Percentiles rank a stretch among this genome's conserved stretches.
Conservation (phyloP, 129 eudicot genomes). For the Gnaphalium uliginosum region DNA sequence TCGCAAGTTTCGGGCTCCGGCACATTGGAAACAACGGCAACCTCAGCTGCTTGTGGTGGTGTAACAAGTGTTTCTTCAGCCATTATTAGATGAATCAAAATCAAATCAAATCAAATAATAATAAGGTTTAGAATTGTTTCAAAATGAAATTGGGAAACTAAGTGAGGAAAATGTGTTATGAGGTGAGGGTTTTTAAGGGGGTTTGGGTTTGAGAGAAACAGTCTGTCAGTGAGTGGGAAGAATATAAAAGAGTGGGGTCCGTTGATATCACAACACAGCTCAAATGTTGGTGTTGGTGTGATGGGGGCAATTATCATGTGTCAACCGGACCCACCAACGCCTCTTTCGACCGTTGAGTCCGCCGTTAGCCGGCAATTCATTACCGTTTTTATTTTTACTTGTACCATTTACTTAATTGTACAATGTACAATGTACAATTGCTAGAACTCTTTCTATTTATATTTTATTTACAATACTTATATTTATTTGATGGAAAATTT, state of each 20-base stretch:
- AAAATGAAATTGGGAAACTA: background rate
- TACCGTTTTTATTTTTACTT: background rate
- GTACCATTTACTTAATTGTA: background rate
- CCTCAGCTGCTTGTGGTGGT: constrained; percentile 24
- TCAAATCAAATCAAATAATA: background rate
- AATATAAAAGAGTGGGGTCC: constrained; percentile 34
- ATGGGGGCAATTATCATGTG: constrained; percentile 43
- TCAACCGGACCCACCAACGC: constrained; percentile 26
- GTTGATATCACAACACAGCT: constrained; percentile 30
- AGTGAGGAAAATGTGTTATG: constrained; percentile 1
- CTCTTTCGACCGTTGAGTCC: constrained; percentile 36
- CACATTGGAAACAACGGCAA: constrained; percentile 44
- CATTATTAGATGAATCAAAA: constrained; percentile 27
- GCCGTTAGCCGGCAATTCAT: constrained; percentile 40
- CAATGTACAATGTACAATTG: background rate
- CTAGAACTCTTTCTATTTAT: too few relatives aligned
- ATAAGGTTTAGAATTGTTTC: too few relatives aligned
- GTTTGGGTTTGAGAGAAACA: background rate
- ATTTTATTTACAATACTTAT: too few relatives aligned
- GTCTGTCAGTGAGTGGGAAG: constrained; percentile 13
- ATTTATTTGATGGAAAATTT: too few relatives aligned
- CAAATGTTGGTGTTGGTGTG: constrained; percentile 39
- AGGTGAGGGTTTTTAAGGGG: constrained; percentile 5
- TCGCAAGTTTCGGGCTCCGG: constrained; percentile 44
- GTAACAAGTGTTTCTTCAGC: constrained; percentile 49